These are phyloP conservation scores for Fusarium sp. DNA, from an alignment of 2,329 filamentous ascomycete genomes.

Conservation along the genomic window DNA sequence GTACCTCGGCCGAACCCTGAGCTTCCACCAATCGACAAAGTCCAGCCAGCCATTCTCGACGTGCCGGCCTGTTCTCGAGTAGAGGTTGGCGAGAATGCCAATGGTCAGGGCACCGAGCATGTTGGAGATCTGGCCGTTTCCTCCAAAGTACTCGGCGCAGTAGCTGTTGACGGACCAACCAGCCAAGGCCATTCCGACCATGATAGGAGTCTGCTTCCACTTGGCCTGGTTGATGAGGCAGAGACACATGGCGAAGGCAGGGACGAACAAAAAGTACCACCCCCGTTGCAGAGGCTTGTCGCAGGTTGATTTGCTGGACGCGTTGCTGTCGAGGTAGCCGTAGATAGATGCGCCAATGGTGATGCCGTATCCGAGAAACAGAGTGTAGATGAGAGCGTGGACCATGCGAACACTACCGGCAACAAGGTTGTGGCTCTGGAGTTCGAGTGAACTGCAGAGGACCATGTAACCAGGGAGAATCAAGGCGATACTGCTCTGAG, in stretches of 20 bases:
- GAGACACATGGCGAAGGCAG: conserved; percentile 77
- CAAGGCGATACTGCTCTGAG: conserved; percentile 79
- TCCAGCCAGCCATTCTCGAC: conserved; percentile 66
- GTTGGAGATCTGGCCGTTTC: conserved; percentile 79
- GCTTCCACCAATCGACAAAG: conserved; percentile 61
- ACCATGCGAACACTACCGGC: conserved; percentile 80
- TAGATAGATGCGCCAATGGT: conserved; percentile 75
- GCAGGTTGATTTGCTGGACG: conserved; percentile 59
- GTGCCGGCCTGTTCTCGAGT: conserved; percentile 73
- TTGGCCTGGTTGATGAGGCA: conserved; percentile 85
- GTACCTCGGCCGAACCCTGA: conserved; percentile 54
- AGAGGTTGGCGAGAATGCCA: conserved; percentile 81
- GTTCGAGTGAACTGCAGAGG: conserved; percentile 66
- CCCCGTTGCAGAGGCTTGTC: conserved; percentile 55
- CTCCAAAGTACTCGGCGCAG: conserved; percentile 71
- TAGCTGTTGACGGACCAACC: conserved; percentile 84
- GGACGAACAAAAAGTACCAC: conserved; percentile 77
- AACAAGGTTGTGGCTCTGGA: conserved; percentile 76
- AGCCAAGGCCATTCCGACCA: conserved; percentile 77
- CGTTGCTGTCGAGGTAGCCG: conserved; percentile 68
- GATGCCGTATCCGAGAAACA: conserved; percentile 79
- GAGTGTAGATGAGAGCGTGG: conserved; percentile 78
- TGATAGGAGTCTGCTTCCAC: conserved; percentile 80
- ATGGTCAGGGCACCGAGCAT: conserved; percentile 81
- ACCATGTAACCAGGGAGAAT: conserved; percentile 72